phyloP scores from a whole-genome alignment of 371 early-diverging fungal genomes.

The Capillidium rhysosporum region DNA sequence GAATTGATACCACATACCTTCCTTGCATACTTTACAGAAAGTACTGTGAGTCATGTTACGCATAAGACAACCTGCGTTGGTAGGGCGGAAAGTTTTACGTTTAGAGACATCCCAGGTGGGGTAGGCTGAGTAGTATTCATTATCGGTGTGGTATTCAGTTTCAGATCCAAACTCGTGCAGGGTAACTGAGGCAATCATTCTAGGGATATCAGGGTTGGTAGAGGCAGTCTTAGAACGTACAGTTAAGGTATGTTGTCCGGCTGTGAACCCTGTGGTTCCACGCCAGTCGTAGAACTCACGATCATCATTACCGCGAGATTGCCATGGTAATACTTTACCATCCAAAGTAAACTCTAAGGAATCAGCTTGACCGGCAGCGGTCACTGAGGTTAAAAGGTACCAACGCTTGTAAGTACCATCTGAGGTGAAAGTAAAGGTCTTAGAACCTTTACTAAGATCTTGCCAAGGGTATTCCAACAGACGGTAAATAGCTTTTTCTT shows the following conservation, averaged over 20 bases:
- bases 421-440: constrained; percentile 20
- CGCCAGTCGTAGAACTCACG: constrained; percentile 22
- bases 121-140: constrained; percentile 20
- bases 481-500: constrained; percentile 16
- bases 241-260: neutral
- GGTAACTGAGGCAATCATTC: constrained; percentile 27
- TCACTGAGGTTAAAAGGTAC: constrained; percentile 23
- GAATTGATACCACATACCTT: constrained; percentile 31
- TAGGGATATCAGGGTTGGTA: constrained; percentile 17
- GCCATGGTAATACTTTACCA: constrained; percentile 21
- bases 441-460: constrained; percentile 26
- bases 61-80: constrained; percentile 34
- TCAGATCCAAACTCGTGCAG: constrained; percentile 28
- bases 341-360: constrained; percentile 18
- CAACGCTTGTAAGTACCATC: constrained; percentile 24
- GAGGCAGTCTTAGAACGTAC: neutral
- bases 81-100: constrained; percentile 21
- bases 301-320: constrained; percentile 20
- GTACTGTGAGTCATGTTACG: constrained; percentile 25
- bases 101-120: constrained; percentile 19
- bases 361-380: constrained; percentile 22
- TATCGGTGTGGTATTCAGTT: constrained; percentile 17
- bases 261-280: constrained; percentile 14
- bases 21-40: constrained; percentile 31
- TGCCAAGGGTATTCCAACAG: constrained; percentile 30